These are phyloP conservation scores for Endoconidiophora laricicola DNA, from an alignment of 2,329 filamentous ascomycete genomes.

Conservation along the genomic window DNA sequence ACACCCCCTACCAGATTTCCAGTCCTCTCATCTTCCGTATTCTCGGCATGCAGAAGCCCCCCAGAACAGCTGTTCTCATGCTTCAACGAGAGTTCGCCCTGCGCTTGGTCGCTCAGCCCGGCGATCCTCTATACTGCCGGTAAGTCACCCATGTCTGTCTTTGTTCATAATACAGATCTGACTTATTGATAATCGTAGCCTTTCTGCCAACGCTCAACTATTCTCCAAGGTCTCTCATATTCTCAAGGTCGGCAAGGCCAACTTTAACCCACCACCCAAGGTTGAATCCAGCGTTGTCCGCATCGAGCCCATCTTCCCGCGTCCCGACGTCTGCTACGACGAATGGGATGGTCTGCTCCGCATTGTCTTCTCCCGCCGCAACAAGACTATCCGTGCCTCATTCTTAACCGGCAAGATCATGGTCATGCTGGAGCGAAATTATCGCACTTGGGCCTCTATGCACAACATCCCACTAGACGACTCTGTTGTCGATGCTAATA, in stretches of 20 bases:
- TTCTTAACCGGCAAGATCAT: constrained; percentile 71
- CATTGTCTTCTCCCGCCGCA: constrained; percentile 60
- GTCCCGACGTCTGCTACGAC: constrained; percentile 79
- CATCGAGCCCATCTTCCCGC: constrained; percentile 64
- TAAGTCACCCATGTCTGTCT: neutral
- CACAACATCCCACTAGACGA: constrained; percentile 69
- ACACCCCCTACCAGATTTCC: constrained; percentile 62
- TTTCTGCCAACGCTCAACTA: constrained; percentile 88
- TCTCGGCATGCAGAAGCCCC: constrained; percentile 63
- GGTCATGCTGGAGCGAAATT: constrained; percentile 71
- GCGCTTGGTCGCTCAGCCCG: constrained; percentile 71
- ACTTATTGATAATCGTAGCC: constrained; percentile 14
- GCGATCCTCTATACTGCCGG: constrained; percentile 76
- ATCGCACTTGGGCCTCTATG: constrained; percentile 76
- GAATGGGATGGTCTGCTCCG: constrained; percentile 85
- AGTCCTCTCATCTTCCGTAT: constrained; percentile 85
- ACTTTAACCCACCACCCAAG: constrained; percentile 86
- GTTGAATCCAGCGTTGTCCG: constrained; percentile 86
- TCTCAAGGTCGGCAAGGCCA: constrained; percentile 90
- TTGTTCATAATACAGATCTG: neutral
- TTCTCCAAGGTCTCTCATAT: constrained; percentile 51
- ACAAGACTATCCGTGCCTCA: constrained; percentile 69
- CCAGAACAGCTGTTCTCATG: constrained; percentile 79
- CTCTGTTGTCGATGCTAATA: constrained; percentile 20
- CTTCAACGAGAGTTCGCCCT: constrained; percentile 92